phyloP scores from a whole-genome alignment of 768 basidiomycete species.

The Sistotremastrum niveocremeum region DNA sequence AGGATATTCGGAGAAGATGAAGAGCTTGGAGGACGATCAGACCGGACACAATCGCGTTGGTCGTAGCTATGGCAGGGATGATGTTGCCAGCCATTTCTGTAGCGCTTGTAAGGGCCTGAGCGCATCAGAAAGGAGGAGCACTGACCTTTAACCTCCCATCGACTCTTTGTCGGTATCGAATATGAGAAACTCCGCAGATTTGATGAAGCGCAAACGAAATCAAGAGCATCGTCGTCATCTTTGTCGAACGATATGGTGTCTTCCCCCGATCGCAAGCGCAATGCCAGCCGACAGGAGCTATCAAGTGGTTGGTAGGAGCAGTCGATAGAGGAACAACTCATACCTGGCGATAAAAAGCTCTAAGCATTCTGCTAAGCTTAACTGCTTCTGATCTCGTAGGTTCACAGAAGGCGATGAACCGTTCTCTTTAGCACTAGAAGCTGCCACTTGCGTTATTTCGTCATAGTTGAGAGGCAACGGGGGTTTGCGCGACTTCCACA shows the following conservation, averaged over 20 bases:
- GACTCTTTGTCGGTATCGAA: conserved; percentile 75
- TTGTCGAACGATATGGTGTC: conserved; percentile 85
- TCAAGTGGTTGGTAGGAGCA: conserved; percentile 1
- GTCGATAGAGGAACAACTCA: conserved; percentile 2
- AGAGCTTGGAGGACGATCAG: conserved; percentile 89
- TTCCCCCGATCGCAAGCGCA: conserved; percentile 51
- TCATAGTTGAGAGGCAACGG: conserved; percentile 78
- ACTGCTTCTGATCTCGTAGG: conserved; percentile 70
- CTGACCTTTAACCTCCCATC: conserved; percentile 94
- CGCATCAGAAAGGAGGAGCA: neutral
- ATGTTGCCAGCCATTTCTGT: conserved; percentile 99
- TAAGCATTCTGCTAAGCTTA: conserved; percentile 71
- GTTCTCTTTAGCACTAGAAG: conserved; percentile 7
- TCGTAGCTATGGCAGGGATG: conserved; percentile 97
- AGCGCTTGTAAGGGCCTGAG: neutral
- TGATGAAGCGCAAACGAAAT: conserved; percentile 91
- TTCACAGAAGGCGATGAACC: conserved; percentile 8
- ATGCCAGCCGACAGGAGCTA: conserved; percentile 38
- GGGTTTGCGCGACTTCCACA: conserved; percentile 89
- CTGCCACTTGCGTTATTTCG: conserved; percentile 30
- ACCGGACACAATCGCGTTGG: conserved; percentile 94
- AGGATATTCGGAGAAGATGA: conserved; percentile 60
- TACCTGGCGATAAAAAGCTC: conserved; percentile 79
- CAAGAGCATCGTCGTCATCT: conserved; percentile 92
- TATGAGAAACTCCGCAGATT: conserved; percentile 89